These are phyloP conservation scores for Aspergillus sclerotiicarbonarius DNA, from an alignment of 495 filamentous ascomycete species.

Conservation along the genomic window DNA sequence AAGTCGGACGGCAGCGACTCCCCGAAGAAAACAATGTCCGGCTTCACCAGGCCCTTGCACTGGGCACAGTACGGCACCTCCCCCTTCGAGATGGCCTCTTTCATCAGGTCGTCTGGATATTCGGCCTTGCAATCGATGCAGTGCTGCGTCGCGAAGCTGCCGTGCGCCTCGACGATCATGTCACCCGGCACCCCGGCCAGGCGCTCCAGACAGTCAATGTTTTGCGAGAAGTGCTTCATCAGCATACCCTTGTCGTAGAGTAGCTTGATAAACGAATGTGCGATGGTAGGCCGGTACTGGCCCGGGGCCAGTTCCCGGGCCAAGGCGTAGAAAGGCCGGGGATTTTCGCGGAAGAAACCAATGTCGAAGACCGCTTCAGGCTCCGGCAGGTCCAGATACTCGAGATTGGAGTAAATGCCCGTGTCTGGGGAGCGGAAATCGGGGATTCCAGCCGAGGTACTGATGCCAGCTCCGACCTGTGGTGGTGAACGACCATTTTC, in stretches of 20 bases:
- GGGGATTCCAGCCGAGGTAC: conserved; percentile 83
- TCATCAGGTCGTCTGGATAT: conserved; percentile 74
- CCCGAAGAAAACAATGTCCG: conserved; percentile 97
- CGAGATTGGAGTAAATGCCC: conserved; percentile 86
- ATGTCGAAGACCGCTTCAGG: conserved; percentile 81
- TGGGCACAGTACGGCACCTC: conserved; percentile 66
- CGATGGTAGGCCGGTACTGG: conserved; percentile 80
- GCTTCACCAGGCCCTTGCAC: conserved; percentile 86
- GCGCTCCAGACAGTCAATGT: conserved; percentile 93
- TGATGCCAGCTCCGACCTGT: conserved; percentile 55
- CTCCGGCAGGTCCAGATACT: conserved; percentile 76
- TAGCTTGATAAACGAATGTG: conserved; percentile 74
- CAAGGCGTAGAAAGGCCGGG: conserved; percentile 85
- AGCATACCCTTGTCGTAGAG: conserved; percentile 75
- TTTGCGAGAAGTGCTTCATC: conserved; percentile 90
- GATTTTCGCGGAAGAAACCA: conserved; percentile 77
- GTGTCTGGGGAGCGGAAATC: conserved; percentile 85
- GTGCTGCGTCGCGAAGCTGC: conserved; percentile 83
- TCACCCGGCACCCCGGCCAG: conserved; percentile 79
- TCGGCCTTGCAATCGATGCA: conserved; percentile 81
- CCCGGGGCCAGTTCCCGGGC: conserved; percentile 91
- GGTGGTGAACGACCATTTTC: not conserved
- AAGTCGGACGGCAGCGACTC: conserved; percentile 76
- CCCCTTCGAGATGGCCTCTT: conserved; percentile 56
- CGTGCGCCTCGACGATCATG: conserved; percentile 89